These are phyloP conservation scores for Diaporthe sp. DNA, from an alignment of 2,329 filamentous ascomycete species.

Conservation along the genomic window DNA sequence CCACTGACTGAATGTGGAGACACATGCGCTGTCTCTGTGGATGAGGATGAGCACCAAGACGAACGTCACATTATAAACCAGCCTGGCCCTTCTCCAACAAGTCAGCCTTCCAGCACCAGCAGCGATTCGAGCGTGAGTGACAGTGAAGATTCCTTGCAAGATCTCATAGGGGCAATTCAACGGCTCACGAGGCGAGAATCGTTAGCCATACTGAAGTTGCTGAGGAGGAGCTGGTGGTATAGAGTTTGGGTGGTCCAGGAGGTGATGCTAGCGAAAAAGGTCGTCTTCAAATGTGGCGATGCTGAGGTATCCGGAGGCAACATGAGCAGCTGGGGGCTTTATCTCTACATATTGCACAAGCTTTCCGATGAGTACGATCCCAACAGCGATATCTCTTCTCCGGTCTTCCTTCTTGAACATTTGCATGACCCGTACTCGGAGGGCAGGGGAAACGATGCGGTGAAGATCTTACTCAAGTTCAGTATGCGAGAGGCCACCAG, in stretches of 20 bases:
- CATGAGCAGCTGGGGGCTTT: neutral
- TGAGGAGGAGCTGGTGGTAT: neutral
- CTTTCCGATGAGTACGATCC: no score
- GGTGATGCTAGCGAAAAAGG: neutral
- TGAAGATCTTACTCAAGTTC: accelerated
- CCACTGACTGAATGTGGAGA: neutral
- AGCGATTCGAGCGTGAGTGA: neutral
- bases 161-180: accelerated
- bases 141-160: no score
- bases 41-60: neutral
- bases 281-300: neutral
- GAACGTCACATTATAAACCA: no score
- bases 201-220: neutral
- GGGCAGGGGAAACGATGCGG: accelerated
- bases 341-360: no score
- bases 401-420: no score
- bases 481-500: neutral
- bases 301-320: neutral
- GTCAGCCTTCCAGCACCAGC: neutral
- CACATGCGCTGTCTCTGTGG: neutral
- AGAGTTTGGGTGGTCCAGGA: neutral
- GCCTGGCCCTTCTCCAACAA: neutral
- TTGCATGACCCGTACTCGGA: accelerated
- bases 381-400: no score
- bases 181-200: neutral